Base-by-base conservation (phyloP, 441 rosid species). In the Jatropha multifida region DNA sequence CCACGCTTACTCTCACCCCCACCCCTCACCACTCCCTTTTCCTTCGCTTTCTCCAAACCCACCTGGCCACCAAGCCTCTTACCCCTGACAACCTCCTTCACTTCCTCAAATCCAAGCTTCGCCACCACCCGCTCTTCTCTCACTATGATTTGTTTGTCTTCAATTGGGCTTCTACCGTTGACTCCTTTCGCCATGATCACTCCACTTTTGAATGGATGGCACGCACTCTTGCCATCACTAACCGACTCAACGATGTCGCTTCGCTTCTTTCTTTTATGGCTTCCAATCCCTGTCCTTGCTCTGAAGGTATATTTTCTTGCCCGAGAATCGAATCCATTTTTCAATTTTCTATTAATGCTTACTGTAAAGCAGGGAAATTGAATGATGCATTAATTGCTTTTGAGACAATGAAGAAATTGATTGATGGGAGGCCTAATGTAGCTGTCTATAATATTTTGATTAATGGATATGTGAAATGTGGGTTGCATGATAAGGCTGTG, bases 261-360 rank as follows among this genome's bases (percentile, higher is more conserved):
- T 80, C 81, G 18, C 88, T 94, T 64, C 94, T 94, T 63, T 77
- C 75, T 42, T 92, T 88, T 78, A 74, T 92, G 42, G 82, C 88
- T 0, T 69, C 97, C 0, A 89, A 83, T 56, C 94, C 92, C 7
- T 94, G 97, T 68, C 97, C 97, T 0, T 94, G 97, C 51, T 83
- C 95, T 15, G 87, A 89, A 64, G 96, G 97, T 73, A 94, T 92
- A 82, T 94, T 94, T 85, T 90, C 92, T 71, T 94, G 98, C 76
- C 92, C 92, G 8, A 73, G 86, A 58, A 83, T 85, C 41, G 97
- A 92, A 65, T 81, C 92, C 41, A 85, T 91, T 68, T 92, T 89
- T 71, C 82, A 78, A 6, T 83, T 86, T 75, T 84, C 85, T 46
- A 68, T 91, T n/a, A 89, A 84, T 69, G 85, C 94, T 3, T 82